A percentile compares a stretch with the other conserved stretches of the same genome.
These are phyloP conservation scores for Puccinia polysora DNA, from an alignment of 1,284 basidiomycete genomes.

Conservation along the genomic window DNA sequence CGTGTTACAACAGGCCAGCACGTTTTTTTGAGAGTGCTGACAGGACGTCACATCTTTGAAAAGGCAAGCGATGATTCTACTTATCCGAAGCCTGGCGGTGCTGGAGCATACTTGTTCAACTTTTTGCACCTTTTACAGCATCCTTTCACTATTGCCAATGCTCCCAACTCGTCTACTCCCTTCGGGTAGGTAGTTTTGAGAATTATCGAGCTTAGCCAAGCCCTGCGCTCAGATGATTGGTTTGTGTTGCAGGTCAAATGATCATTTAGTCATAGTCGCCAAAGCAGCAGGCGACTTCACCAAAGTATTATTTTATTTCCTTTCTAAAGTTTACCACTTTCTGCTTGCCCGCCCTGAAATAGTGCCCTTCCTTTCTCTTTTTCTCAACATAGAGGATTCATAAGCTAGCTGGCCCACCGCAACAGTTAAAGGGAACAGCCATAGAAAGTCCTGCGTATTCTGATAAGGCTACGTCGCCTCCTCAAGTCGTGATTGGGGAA, in stretches of 20 bases:
- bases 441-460: slow-evolving; percentile 16
- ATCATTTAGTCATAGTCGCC: slow-evolving; percentile 32
- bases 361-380: neutral
- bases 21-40: slow-evolving; percentile 38
- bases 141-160: slow-evolving; percentile 42
- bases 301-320: slow-evolving; percentile 3
- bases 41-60: slow-evolving; percentile 24
- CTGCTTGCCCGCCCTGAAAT: neutral
- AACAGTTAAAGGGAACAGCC: neutral
- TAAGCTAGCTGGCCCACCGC: slow-evolving; percentile 7
- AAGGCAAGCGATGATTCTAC: slow-evolving; percentile 2
- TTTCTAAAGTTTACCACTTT: neutral
- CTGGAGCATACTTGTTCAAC: neutral
- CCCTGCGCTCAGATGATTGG: neutral
- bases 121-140: slow-evolving; percentile 4
- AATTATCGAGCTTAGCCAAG: neutral
- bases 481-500: neutral
- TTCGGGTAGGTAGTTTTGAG: slow-evolving; percentile 5
- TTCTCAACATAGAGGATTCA: slow-evolving; percentile 5
- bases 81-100: neutral
- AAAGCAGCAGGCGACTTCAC: slow-evolving; percentile 42
- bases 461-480: neutral
- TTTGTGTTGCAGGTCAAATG: slow-evolving; percentile 1
- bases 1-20: slow-evolving; percentile 14
- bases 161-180: slow-evolving; percentile 21